These are phyloP conservation scores for Phlyctochytrium planicorne DNA, from an alignment of 192 early-diverging fungal genomes.

Conservation along the genomic window DNA sequence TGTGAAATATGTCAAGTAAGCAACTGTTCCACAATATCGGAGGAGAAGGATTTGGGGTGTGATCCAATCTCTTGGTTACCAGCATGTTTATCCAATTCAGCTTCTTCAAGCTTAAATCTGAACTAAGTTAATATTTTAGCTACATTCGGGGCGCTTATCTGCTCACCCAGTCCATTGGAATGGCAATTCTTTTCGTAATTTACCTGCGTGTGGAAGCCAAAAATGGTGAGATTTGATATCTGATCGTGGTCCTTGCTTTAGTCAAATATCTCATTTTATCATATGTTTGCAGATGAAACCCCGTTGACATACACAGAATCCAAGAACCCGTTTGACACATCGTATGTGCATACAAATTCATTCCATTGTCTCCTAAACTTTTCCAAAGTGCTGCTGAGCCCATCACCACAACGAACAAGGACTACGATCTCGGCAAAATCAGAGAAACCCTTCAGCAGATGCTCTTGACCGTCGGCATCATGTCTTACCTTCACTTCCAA, in stretches of 20 bases:
- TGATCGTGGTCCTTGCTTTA: background rate
- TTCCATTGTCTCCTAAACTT: background rate
- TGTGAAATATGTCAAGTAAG: no score
- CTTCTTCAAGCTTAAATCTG: constrained; percentile 56
- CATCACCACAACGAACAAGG: constrained; percentile 60
- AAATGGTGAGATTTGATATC: constrained; percentile 59
- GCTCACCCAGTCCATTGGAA: constrained; percentile 53
- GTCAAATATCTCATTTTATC: constrained; percentile 8
- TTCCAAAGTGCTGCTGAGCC: constrained; percentile 50
- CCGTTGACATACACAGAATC: constrained; percentile 77
- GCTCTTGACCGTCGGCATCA: constrained; percentile 65
- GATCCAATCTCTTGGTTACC: no score
- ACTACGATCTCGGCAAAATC: constrained; percentile 78
- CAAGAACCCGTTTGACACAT: constrained; percentile 50
- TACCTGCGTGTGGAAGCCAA: constrained; percentile 56
- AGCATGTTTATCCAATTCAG: no score
- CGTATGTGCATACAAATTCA: constrained; percentile 25
- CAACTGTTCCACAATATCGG: no score
- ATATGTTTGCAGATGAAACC: constrained; percentile 84
- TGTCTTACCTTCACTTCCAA: constrained; percentile 82
- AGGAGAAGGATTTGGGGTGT: no score
- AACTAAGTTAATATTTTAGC: constrained; percentile 60
- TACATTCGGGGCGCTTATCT: constrained; percentile 60
- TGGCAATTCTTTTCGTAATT: constrained; percentile 49
- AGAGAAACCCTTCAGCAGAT: constrained; percentile 70